Evolutionary conservation across 164 flowering plant species (phyloP).

Genomic region (Piper longum): DNA sequence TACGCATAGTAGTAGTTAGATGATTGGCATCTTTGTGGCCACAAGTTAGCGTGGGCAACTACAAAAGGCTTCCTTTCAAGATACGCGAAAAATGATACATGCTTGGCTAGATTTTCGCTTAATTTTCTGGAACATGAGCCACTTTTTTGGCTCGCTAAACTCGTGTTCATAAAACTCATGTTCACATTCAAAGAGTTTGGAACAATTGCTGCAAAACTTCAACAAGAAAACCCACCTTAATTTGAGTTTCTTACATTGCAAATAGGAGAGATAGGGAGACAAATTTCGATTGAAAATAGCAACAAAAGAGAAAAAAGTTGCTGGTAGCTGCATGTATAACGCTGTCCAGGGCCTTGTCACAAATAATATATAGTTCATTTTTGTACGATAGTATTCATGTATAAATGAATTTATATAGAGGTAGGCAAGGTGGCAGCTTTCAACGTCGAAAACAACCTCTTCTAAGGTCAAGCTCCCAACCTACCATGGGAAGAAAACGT

Average conservation of each 20-base stretch:
- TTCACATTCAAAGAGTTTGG: not conserved
- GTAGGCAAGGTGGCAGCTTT: not conserved
- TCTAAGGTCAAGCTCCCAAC: constrained; percentile 19
- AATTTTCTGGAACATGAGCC: not conserved
- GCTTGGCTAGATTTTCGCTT: not conserved
- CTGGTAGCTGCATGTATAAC: not conserved
- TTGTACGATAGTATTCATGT: not conserved
- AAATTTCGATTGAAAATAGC: not conserved
- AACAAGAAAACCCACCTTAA: too few relatives aligned
- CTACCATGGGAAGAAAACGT: constrained; percentile 17
- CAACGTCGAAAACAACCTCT: not conserved
- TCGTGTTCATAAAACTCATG: not conserved
- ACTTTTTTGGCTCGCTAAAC: too few relatives aligned
- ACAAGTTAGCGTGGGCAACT: not conserved
- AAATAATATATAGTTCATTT: too few relatives aligned
- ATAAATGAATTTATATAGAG: not conserved
- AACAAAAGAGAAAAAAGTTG: too few relatives aligned
- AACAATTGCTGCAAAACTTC: not conserved
- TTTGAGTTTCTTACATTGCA: not conserved
- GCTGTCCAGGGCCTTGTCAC: not conserved
- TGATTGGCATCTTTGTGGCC: too few relatives aligned
- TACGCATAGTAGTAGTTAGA: too few relatives aligned
- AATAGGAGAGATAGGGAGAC: not conserved
- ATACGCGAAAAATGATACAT: not conserved
- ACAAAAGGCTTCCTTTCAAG: not conserved